A percentile compares a stretch with the other conserved stretches of the same genome.
Evolutionary conservation across 2,329 filamentous ascomycete species (phyloP).

Genomic region (Fusarium sp.): DNA sequence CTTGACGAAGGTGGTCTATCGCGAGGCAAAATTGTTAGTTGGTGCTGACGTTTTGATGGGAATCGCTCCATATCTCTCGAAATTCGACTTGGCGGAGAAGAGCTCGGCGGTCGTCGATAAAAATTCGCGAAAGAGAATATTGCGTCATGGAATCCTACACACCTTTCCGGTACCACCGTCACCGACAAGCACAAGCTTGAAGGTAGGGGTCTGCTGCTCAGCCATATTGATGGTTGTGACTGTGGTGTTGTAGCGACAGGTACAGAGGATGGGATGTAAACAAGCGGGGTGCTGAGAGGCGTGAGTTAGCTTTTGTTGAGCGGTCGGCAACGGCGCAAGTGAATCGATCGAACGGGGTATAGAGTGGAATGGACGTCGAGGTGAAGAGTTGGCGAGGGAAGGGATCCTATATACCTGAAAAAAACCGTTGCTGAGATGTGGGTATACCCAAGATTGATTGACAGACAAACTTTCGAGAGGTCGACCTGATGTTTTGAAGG

Average conservation of each 20-base stretch:
- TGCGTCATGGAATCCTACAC: conserved; percentile 47
- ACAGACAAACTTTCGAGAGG: conserved; percentile 54
- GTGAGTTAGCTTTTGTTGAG: conserved; percentile 52
- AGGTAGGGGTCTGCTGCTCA: conserved; percentile 75
- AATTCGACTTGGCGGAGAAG: conserved; percentile 43
- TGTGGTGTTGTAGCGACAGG: conserved; percentile 46
- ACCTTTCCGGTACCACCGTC: conserved; percentile 99
- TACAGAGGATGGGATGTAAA: conserved; percentile 61
- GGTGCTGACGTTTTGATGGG: conserved; percentile 19
- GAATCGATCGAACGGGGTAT: conserved; percentile 26
- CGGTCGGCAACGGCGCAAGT: conserved; percentile 32
- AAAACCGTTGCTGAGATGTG: conserved; percentile 48
- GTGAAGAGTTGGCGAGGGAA: conserved; percentile 30
- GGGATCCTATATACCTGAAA: conserved; percentile 45
- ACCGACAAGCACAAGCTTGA: conserved; percentile 99
- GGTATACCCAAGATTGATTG: conserved; percentile 51
- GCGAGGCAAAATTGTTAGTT: conserved; percentile 37
- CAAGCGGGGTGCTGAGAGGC: conserved; percentile 60
- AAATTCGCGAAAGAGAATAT: conserved; percentile 37
- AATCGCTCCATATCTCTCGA: conserved; percentile 28
- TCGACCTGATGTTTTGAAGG: conserved; percentile 59
- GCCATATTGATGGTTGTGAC: conserved; percentile 70
- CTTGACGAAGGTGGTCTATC: conserved; percentile 99
- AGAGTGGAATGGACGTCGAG: conserved; percentile 27
- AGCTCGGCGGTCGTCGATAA: conserved; percentile 38